Conservation (phyloP, 2,329 filamentous ascomycete genomes). For the Xylaria sp. region DNA sequence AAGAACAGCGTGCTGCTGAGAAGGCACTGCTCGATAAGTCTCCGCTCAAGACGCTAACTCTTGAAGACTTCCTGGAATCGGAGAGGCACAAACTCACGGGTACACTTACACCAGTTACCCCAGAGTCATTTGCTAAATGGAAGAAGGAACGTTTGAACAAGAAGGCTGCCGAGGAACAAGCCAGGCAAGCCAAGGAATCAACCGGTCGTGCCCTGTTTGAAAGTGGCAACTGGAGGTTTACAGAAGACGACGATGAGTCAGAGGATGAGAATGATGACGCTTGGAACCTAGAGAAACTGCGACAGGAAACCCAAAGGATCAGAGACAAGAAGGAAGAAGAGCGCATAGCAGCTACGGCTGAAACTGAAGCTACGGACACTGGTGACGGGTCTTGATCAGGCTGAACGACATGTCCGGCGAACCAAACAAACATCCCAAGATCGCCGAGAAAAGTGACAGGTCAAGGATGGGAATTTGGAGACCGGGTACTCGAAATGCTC, state of each 20-base stretch:
- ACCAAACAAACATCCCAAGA: conserved; percentile 23
- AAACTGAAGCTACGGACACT: conserved; percentile 49
- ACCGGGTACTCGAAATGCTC: conserved; percentile 15
- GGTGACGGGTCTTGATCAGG: conserved; percentile 54
- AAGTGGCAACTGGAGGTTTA: conserved; percentile 88
- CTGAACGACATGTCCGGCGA: conserved; percentile 19
- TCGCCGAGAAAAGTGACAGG: conserved; percentile 37
- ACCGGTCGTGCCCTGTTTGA: conserved; percentile 96
- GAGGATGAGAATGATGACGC: conserved; percentile 66
- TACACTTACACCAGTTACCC: conserved; percentile 90
- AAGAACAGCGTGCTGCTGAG: conserved; percentile 93
- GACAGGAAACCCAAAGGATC: conserved; percentile 84
- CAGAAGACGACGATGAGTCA: conserved; percentile 69
- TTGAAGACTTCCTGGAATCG: conserved; percentile 97
- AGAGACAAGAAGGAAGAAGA: conserved; percentile 83
- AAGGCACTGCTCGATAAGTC: conserved; percentile 97
- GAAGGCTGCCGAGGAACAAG: conserved; percentile 94
- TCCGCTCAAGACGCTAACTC: conserved; percentile 89
- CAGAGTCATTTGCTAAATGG: conserved; percentile 94
- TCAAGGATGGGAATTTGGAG: conserved; percentile 31
- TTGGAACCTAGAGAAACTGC: conserved; percentile 86
- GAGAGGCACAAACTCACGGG: conserved; percentile 96
- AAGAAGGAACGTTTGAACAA: conserved; percentile 94
- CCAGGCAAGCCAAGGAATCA: conserved; percentile 90
- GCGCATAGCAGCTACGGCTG: conserved; percentile 55